Base-by-base conservation (phyloP, 2,329 filamentous ascomycete genomes). In the Fusarium sp. region DNA sequence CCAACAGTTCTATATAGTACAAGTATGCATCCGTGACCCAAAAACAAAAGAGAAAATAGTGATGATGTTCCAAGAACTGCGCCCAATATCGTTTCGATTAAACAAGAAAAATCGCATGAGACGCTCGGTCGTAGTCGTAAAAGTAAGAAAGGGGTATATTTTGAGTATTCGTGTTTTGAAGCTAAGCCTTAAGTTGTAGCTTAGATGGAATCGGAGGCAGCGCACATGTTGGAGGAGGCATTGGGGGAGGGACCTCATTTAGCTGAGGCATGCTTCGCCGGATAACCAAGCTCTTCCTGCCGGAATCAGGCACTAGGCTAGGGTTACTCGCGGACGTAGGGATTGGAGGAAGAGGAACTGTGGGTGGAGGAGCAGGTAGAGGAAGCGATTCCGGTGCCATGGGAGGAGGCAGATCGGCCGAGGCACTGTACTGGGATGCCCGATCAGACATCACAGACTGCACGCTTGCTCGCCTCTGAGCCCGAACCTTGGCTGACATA, bases 191-290 rank as follows among this genome's bases (percentile, higher is more conserved):
- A 51, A 67, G 61, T 44, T 64, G 65, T 45, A 66, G 62, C 29
- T 73, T 76, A 16, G 71, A 62, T 7, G 86, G 86, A 41, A 88
- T 81, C 0, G 87, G 86, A 20, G 87, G 87, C 24, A 89, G 80
- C 16, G 86, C 86, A 68, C 83, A 83, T 13, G 80, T 87, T 25
- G 87, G 87, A 7, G 87, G 87, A 9, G 87, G 87, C 16, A 81
- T 84, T 18, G 83, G 86, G 3, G 86, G 86, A 30, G 86, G 86
- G 2, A 84, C 84, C 14, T 84, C 82, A 2, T 77, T 78, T 40
- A 87, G 78, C 27, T 86, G 84, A 8, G 85, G 83, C 82, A 87
- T 82, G 76, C 86, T 87, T 58, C 82, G 81, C 27, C 84, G 80
- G 55, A 80, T 81, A 27, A 76, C 40, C 24, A 79, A 52, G 8